Evolutionary conservation across 2,329 filamentous ascomycete species (phyloP).

Genomic region (Trichoderma sp.): DNA sequence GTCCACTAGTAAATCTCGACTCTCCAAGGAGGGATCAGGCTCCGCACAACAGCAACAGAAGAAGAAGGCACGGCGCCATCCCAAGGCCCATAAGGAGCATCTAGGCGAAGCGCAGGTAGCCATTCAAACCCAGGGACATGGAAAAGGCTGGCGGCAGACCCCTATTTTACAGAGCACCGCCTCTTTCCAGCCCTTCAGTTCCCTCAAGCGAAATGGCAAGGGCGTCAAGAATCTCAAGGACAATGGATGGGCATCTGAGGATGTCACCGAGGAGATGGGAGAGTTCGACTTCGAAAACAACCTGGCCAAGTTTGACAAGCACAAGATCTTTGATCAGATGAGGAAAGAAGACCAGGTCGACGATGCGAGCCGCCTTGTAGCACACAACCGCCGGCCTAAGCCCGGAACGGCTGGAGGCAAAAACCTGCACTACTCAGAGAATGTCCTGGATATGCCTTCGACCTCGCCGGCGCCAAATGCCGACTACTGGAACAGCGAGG

Average conservation of each 20-base stretch:
- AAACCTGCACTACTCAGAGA: constrained; percentile 88
- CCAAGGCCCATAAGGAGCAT: constrained; percentile 34
- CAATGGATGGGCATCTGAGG: constrained; percentile 93
- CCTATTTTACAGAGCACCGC: constrained; percentile 59
- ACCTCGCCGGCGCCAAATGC: constrained; percentile 36
- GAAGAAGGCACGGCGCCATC: constrained; percentile 35
- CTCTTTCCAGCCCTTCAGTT: constrained; percentile 62
- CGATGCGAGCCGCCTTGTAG: constrained; percentile 87
- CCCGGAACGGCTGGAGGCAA: constrained; percentile 77
- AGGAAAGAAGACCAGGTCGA: constrained; percentile 82
- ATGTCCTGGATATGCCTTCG: constrained; percentile 69
- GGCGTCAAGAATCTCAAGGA: constrained; percentile 49
- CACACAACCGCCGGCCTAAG: constrained; percentile 72
- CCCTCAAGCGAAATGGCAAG: constrained; percentile 56
- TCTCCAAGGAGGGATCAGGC: constrained; percentile 21
- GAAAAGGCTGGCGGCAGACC: constrained; percentile 59
- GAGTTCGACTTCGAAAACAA: constrained; percentile 93
- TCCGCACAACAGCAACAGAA: constrained; percentile 29
- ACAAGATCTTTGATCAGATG: constrained; percentile 87
- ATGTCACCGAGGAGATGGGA: constrained; percentile 89
- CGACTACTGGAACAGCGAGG: constrained; percentile 73
- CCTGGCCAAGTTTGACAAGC: constrained; percentile 92
- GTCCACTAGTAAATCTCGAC: neutral
- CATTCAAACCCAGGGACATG: constrained; percentile 36
- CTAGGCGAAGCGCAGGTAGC: constrained; percentile 27